Base-by-base conservation (phyloP, 1,284 basidiomycete species). In the Apiotrichum brassicae region DNA sequence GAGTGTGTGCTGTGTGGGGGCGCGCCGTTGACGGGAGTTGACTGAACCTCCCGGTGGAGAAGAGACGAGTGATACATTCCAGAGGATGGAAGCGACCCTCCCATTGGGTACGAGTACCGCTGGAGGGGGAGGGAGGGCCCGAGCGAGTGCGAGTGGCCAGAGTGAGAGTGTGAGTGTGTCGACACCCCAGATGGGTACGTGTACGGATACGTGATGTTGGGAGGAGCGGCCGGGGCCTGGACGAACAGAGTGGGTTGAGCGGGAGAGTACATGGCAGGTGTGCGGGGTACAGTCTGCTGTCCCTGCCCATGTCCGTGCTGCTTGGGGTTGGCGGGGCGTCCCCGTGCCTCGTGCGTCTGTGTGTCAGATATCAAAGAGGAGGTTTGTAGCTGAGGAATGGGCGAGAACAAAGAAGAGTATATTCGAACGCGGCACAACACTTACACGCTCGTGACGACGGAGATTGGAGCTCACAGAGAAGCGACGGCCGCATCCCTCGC, bases 391-490 rank as follows among this genome's bases (percentile, higher is more conserved):
- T n/a, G n/a, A n/a, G n/a, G n/a, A n/a, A n/a, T n/a, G n/a, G n/a
- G n/a, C n/a, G n/a, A n/a, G n/a, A n/a, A n/a, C n/a, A n/a, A n/a
- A n/a, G n/a, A n/a, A n/a, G n/a, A n/a, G n/a, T n/a, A n/a, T n/a
- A n/a, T n/a, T n/a, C n/a, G n/a, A n/a, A n/a, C n/a, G n/a, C n/a
- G n/a, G n/a, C n/a, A n/a, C n/a, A n/a, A n/a, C 20, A 43, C 62
- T 57, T 32, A 65, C 65, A 25, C 78, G 76, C 18, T 81, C 69
- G 53, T 83, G 82, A 22, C 82, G 76, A 49, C 79, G 81, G 16
- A 81, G 78, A 51, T 83, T 83, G 2, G 82, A 83, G 20, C 77
- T 75, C 3, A 83, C 82, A 13, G 80, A 77, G 60, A 83, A 83
- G 0, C 72, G 73, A 47, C 79, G 77, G 19, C 73, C 67, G 56